Percentiles rank a stretch among this genome's conserved stretches.
Evolutionary conservation across 148 eudicot species (phyloP).

Genomic region (Oxyria digyna): DNA sequence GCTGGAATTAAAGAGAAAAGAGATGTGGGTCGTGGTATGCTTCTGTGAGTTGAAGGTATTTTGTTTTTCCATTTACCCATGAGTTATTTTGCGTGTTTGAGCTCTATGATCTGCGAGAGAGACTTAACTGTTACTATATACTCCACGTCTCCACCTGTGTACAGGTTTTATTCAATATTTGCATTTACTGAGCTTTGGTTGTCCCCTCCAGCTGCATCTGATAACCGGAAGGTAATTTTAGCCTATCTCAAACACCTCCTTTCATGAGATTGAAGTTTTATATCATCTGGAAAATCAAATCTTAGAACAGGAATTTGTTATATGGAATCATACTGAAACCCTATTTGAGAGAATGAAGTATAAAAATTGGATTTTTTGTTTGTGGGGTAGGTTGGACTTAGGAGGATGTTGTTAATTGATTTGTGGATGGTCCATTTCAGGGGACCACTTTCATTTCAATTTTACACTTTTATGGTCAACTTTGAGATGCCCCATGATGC

Average conservation of each 20-base stretch:
- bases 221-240: background rate
- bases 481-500: background rate
- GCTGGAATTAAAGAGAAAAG: background rate
- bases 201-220: slow-evolving; percentile 2
- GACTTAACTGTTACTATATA: background rate
- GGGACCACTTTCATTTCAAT: slow-evolving; percentile 4
- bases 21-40: background rate
- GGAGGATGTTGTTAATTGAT: background rate
- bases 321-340: too few relatives aligned
- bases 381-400: background rate
- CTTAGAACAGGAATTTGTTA: background rate
- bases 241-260: background rate
- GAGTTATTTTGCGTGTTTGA: background rate
- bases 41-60: background rate
- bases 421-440: background rate
- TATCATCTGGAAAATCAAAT: background rate
- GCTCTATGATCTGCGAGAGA: background rate
- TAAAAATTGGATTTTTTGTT: too few relatives aligned
- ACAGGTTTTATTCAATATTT: slow-evolving; percentile 4
- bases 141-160: slow-evolving; percentile 2
- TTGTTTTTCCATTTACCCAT: background rate
- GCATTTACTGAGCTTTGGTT: slow-evolving; percentile 8
- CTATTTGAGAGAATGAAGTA: too few relatives aligned
- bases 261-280: background rate
- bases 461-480: background rate